phyloP scores from a whole-genome alignment of 116 monocot genomes.

The Papilionanthe hybrid region DNA sequence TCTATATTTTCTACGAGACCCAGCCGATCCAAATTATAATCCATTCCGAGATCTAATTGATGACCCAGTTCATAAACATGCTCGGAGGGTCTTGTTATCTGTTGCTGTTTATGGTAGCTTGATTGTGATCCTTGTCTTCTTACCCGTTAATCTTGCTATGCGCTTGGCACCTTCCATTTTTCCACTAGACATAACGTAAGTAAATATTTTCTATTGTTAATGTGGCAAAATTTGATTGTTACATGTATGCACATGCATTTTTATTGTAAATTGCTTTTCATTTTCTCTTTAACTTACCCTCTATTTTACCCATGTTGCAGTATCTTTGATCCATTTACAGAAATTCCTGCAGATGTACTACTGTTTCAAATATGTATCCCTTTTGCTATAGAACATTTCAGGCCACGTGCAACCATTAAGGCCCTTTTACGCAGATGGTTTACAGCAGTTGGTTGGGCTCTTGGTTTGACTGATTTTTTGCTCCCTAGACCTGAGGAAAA shows the following conservation, averaged over 20 bases:
- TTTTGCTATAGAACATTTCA: slow-evolving; percentile 95
- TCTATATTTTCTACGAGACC: slow-evolving; percentile 89
- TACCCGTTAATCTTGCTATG: slow-evolving; percentile 96
- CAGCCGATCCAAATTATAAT: slow-evolving; percentile 98
- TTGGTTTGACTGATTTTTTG: slow-evolving; percentile 85
- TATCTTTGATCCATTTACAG: slow-evolving; percentile 89
- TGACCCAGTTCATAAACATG: slow-evolving; percentile 98
- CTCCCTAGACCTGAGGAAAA: slow-evolving; percentile 76
- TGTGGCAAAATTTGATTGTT: background rate
- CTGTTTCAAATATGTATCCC: slow-evolving; percentile 97
- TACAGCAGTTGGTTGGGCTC: slow-evolving; percentile 82
- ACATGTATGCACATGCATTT: background rate
- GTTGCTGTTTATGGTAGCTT: slow-evolving; percentile 98
- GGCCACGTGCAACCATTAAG: slow-evolving; percentile 83
- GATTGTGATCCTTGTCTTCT: slow-evolving; percentile 96
- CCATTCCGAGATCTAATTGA: slow-evolving; percentile 96
- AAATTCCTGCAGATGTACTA: slow-evolving; percentile 92
- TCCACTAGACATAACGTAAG: slow-evolving; percentile 84
- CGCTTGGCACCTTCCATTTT: slow-evolving; percentile 83
- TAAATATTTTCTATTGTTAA: slow-evolving; percentile 3
- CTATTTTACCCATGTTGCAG: slow-evolving; percentile 30
- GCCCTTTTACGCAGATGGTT: slow-evolving; percentile 83
- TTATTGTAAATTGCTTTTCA: background rate
- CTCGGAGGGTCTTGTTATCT: slow-evolving; percentile 84
- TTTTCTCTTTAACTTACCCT: background rate